These are phyloP conservation scores for Claviceps capensis DNA, from an alignment of 2,329 filamentous ascomycete species.

Conservation along the genomic window DNA sequence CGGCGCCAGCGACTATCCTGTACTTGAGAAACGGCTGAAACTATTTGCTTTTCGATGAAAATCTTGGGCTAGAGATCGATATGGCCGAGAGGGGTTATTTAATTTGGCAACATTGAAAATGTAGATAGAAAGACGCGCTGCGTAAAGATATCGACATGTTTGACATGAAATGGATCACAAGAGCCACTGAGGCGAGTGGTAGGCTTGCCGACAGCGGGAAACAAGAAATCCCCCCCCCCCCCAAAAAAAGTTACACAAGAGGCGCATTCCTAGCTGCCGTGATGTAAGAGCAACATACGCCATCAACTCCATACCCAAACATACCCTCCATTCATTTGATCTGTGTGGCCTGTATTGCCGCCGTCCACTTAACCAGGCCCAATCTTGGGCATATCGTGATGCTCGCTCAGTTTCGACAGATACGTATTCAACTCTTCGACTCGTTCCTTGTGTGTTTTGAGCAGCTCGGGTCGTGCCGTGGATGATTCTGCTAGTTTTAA, in stretches of 20 bases:
- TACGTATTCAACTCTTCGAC: conserved; percentile 95
- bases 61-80: no score
- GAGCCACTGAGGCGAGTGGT: neutral
- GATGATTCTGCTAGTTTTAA: conserved; percentile 59
- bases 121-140: no score
- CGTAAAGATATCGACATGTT: neutral
- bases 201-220: neutral
- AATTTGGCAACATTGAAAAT: no score
- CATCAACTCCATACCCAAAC: neutral
- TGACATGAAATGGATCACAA: neutral
- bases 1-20: neutral
- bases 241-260: neutral
- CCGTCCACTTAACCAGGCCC: conserved; percentile 36
- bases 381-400: conserved; percentile 85
- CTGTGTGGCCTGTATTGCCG: neutral
- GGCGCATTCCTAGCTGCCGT: neutral
- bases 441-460: conserved; percentile 93
- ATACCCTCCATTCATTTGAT: neutral
- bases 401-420: conserved; percentile 80
- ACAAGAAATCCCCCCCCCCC: no score
- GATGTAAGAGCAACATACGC: neutral
- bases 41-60: no score
- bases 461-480: conserved; percentile 52
- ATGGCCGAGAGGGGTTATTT: no score
- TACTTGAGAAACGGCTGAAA: neutral